Conservation (phyloP, 83 land plant species). For the Larix sibirica region DNA sequence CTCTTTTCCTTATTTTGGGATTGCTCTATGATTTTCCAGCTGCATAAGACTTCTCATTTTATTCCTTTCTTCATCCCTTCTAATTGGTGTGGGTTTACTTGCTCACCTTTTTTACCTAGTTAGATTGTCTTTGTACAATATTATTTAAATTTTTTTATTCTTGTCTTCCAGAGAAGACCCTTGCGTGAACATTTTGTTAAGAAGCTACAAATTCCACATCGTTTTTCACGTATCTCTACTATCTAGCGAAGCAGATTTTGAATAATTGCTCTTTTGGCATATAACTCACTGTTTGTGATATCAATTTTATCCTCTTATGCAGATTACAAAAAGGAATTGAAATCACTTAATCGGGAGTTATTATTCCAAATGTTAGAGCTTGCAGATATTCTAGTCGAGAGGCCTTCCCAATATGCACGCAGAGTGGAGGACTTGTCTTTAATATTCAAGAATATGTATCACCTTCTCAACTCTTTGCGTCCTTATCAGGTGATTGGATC, state of each 20-base stretch:
- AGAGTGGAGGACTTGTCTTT: conserved; percentile 91
- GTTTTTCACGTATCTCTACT: no score
- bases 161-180: no score
- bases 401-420: conserved; percentile 96
- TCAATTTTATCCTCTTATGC: conserved; percentile 13
- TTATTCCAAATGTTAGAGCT: conserved; percentile 89
- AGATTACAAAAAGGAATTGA: conserved; percentile 94
- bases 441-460: conserved; percentile 86
- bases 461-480: conserved; percentile 90
- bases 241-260: background rate
- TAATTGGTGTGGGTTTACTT: no score
- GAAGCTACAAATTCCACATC: no score
- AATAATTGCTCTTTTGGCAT: background rate
- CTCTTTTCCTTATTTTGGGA: no score
- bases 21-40: no score
- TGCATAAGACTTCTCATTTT: no score
- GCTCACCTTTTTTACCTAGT: no score
- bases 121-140: no score
- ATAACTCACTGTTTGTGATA: background rate
- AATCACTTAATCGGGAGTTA: conserved; percentile 80
- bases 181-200: no score
- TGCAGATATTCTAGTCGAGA: conserved; percentile 88
- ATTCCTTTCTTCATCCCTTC: no score
- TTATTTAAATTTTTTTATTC: no score
- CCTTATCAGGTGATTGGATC: conserved; percentile 81